Conservation (phyloP, 1,284 basidiomycete genomes). For the Marasmius fiardii region DNA sequence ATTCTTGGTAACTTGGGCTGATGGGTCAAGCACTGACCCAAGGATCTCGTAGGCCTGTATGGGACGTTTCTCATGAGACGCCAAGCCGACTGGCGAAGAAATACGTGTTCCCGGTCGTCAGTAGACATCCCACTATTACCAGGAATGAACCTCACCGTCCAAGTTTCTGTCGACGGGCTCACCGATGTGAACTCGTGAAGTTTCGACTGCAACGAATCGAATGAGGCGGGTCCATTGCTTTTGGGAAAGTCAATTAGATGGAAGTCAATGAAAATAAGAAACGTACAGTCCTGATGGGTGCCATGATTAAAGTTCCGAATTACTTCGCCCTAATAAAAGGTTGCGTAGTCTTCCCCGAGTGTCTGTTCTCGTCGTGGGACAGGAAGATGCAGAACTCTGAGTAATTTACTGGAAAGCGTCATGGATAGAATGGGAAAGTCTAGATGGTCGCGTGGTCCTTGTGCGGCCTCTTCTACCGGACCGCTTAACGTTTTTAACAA, state of each 20-base stretch:
- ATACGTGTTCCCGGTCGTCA: background rate
- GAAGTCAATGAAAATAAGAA: background rate
- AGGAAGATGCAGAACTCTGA: too few species aligned
- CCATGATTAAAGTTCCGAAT: conserved; percentile 46
- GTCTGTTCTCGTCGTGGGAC: too few species aligned
- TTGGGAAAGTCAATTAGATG: background rate
- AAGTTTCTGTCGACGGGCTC: conserved; percentile 67
- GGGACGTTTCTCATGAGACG: conserved; percentile 45
- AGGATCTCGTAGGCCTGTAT: conserved; percentile 70
- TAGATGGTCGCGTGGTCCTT: too few species aligned
- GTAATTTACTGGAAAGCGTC: too few species aligned
- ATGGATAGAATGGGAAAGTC: too few species aligned
- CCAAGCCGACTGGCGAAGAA: conserved; percentile 59
- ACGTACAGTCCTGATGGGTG: conserved; percentile 58
- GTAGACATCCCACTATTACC: background rate
- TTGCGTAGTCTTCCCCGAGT: too few species aligned
- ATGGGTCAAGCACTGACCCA: conserved; percentile 62
- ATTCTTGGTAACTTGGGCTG: conserved; percentile 57
- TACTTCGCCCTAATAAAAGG: too few species aligned
- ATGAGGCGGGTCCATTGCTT: conserved; percentile 81
- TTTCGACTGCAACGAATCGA: conserved; percentile 80
- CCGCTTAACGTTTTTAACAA: too few species aligned
- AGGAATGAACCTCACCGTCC: conserved; percentile 46
- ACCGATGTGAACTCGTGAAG: conserved; percentile 70
- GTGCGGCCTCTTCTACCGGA: too few species aligned